These are phyloP conservation scores for Nakaseomyces uthaithaninus DNA, from an alignment of 1,139 yeast species.

Conservation along the genomic window DNA sequence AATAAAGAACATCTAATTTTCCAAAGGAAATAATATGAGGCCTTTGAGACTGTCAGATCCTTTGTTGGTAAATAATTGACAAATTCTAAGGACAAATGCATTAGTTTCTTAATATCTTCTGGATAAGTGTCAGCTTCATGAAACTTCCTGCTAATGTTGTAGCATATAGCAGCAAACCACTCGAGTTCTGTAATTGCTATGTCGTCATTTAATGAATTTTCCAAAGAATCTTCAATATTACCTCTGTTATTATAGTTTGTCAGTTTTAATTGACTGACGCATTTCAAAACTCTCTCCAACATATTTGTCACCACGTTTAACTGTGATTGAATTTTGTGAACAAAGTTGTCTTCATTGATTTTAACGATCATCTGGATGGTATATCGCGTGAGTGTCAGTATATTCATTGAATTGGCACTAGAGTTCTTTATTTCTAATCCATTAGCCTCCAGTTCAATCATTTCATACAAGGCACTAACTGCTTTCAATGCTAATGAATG, in stretches of 20 bases:
- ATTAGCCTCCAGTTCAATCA: constrained; percentile 10
- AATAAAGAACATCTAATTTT: constrained; percentile 13
- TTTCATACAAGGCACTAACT: constrained; percentile 16
- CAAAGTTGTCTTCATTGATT: constrained; percentile 14
- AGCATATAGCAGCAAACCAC: constrained; percentile 27
- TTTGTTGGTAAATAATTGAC: constrained; percentile 17
- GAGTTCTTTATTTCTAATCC: neutral
- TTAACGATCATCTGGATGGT: constrained; percentile 24
- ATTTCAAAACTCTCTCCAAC: neutral
- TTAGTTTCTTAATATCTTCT: neutral
- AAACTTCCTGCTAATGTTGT: constrained; percentile 20
- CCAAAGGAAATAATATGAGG: constrained; percentile 21
- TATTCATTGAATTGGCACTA: constrained; percentile 12
- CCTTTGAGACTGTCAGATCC: constrained; percentile 16
- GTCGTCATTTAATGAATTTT: no score
- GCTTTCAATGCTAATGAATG: constrained; percentile 16
- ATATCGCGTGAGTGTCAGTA: constrained; percentile 18
- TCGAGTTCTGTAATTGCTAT: constrained; percentile 24
- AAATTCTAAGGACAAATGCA: constrained; percentile 12
- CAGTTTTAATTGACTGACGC: constrained; percentile 7
- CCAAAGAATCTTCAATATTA: no score
- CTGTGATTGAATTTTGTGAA: neutral
- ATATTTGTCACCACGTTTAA: constrained; percentile 6
- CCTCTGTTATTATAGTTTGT: no score
- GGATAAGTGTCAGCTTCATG: neutral